Conservation (phyloP, 257 asterid genomes). For the Penstemon newberryi region DNA sequence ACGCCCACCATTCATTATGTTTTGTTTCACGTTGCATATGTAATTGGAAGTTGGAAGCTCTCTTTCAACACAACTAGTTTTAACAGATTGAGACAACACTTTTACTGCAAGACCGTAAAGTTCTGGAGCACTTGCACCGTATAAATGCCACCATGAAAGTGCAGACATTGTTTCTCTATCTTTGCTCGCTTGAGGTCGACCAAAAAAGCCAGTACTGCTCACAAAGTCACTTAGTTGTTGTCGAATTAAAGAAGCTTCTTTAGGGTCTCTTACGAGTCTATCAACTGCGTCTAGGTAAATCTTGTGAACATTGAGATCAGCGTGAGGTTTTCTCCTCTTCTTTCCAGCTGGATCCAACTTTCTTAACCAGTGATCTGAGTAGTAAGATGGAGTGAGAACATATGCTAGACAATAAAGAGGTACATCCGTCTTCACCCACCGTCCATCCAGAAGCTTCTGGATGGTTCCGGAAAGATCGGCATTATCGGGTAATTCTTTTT, state of each 20-base stretch:
- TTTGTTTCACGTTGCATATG: background rate
- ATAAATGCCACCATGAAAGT: constrained; percentile 11
- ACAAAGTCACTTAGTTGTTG: constrained; percentile 20
- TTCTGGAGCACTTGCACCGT: constrained; percentile 14
- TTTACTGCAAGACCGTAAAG: constrained; percentile 7
- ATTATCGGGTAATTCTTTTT: background rate
- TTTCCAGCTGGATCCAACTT: constrained; percentile 1
- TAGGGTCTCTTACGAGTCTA: background rate
- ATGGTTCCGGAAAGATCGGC: background rate
- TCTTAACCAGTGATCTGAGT: constrained; percentile 3
- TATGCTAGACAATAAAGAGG: constrained; percentile 2
- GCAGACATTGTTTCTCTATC: constrained; percentile 20
- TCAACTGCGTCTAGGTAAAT: constrained; percentile 7
- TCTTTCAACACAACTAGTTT: background rate
- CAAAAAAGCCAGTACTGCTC: constrained; percentile 8
- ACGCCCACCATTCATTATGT: constrained; percentile 1
- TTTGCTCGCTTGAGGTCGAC: constrained; percentile 3
- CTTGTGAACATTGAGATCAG: constrained; percentile 2
- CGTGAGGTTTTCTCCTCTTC: constrained; percentile 19
- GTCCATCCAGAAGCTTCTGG: constrained; percentile 4
- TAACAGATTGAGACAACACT: constrained; percentile 13
- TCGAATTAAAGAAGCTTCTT: background rate
- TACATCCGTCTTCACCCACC: constrained; percentile 7
- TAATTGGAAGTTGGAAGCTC: background rate
- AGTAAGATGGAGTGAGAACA: constrained; percentile 16